Evolutionary conservation across 495 filamentous ascomycete species (phyloP), one percentile per base, ranked within the genome.

Genomic region (Trichoderma virens): DNA sequence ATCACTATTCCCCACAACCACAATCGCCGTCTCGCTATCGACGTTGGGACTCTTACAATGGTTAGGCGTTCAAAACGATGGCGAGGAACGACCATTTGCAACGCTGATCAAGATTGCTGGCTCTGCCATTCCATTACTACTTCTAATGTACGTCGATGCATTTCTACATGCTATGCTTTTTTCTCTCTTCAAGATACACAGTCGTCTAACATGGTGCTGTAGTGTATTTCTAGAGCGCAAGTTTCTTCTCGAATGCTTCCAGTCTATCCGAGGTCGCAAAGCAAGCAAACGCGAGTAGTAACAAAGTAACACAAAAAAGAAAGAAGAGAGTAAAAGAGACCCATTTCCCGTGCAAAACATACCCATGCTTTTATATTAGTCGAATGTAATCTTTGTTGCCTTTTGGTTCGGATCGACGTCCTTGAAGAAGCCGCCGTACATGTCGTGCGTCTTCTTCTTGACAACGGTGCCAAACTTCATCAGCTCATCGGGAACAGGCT

Each of bases 391-490:
- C 82, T 96, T 98, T 64, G 88, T 95, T 0, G 89, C 90, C 72
- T 89, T 85, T 79, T 93, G 90, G 72, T 81, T 86, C 62, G 83
- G 85, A 65, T 89, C 89, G 45, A 81, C 76, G 51, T 97, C 90
- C 73, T 93, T 96, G 80, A 85, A 95, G 70, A 97, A 97, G 0
- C 91, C 90, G 54, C 94, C 94, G 72, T 97, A 98, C 9, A 86
- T 86, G 62, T 89, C 89, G 75, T 98, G 93, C 47, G 84, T 85
- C 90, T 97, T 98, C 82, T 95, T 96, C 83, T 97, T 98, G 34
- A 98, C 94, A 16, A 93, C 97, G n/a, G 90, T 93, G 62, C 94
- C 94, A 67, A 96, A 98, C 71, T 94, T 96, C 66, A 97, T 74
- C 39, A 98, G 76, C 14, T 86, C 88, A 39, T 97, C 91, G 5